Evolutionary conservation across 768 basidiomycete species (phyloP), one percentile per base, ranked within the genome.

Genomic region (Leucosporidium scottii): DNA sequence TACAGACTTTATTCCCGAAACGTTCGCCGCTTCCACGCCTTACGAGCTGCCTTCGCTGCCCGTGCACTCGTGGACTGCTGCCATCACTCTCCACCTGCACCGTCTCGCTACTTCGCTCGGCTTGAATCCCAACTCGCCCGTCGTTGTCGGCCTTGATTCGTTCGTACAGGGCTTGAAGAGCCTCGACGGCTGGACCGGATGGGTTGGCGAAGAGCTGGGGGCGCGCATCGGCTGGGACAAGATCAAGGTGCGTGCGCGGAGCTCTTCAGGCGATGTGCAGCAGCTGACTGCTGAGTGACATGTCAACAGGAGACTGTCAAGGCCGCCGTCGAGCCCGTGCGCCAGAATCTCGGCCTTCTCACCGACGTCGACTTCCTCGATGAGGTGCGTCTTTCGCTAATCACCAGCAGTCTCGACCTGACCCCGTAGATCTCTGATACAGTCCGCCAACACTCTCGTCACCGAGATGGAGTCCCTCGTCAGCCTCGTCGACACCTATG

Each of bases 51-150:
- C 71, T 13, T 54, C 65, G 17, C 63, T 73, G 15, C 51, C 68
- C 17, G 3, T 49, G 12, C 28, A 47, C 23, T 67, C 68, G 27
- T 73, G 69, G 68, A 57, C 64, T 55, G 49, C 72, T 15, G 51
- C 61, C 51, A 5, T 73, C 60, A 39, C 72, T 0, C 68, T 73
- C 48, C 72, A 73, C 61, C 64, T 73, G 31, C 61, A 67, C 64
- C 72, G 68, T 44, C 58, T 73, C 64, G 66, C 66, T 47, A 27
- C 27, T 49, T 25, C 51, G 1, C 65, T 69, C 34, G 44, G 49
- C 9, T 51, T 64, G 60, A 18, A 30, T 15, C n/a, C 47, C 15
- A 34, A 44, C 13, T 31, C 58, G 17, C 17, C 20, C 30, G 12
- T 30, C 18, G 21, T 25, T 1, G 39, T 73, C 23, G 72, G 72